phyloP scores from a whole-genome alignment of 371 early-diverging fungal species.

The Mortierella sp. region DNA sequence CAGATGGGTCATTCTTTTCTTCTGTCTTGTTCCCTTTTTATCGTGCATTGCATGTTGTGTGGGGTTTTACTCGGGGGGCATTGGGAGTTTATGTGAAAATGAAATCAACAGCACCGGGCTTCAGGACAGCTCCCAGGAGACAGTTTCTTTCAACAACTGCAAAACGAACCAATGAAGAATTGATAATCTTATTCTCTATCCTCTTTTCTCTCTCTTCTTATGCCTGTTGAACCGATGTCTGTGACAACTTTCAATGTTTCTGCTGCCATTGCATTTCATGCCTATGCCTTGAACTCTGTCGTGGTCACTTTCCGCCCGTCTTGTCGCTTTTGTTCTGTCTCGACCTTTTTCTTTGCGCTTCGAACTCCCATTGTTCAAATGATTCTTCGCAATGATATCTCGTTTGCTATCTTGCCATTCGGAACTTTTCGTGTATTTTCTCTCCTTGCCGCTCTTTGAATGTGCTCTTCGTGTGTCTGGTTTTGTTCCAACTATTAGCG shows the following conservation, averaged over 20 bases:
- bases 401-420: not conserved
- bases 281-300: slow-evolving; percentile 14
- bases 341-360: slow-evolving; percentile 5
- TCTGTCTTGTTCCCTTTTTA: not conserved
- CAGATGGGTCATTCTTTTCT: slow-evolving; percentile 1
- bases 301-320: slow-evolving; percentile 7
- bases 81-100: not conserved
- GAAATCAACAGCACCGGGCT: not conserved
- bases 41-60: not conserved
- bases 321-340: slow-evolving; percentile 4
- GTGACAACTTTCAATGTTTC: slow-evolving; percentile 9
- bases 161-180: slow-evolving; percentile 42
- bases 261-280: not conserved
- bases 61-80: not conserved
- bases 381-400: not conserved
- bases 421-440: not conserved
- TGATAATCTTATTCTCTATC: slow-evolving; percentile 21
- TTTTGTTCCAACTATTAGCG: slow-evolving; percentile 36
- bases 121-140: slow-evolving; percentile 9
- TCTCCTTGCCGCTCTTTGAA: slow-evolving; percentile 12
- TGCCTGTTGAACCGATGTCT: slow-evolving; percentile 20
- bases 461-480: slow-evolving; percentile 20
- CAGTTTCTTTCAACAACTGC: not conserved
- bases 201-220: slow-evolving; percentile 15
- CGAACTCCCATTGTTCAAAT: not conserved